Evolutionary conservation across 164 flowering plant species (phyloP), one percentile per base, ranked within the genome.

Genomic region (Nymphaea colorata): DNA sequence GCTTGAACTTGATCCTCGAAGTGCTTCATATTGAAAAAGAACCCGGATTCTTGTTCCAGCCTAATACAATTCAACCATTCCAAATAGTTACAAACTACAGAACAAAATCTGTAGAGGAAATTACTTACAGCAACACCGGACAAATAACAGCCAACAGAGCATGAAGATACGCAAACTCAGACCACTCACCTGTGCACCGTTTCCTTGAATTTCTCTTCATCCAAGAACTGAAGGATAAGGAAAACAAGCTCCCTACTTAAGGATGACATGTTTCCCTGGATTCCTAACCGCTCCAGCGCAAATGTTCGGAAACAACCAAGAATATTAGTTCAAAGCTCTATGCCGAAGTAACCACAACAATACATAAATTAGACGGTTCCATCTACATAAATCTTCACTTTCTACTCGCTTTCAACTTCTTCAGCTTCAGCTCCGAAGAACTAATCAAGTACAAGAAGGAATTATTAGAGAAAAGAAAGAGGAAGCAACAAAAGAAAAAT

Each of bases 251-350:
- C 90, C 73, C 90, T 79, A 68, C 90, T 84, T 64, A 84, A 75
- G 44, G 90, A 86, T 62, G 87, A 82, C 90, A 86, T 86, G n/a
- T 81, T 77, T 70, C 84, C 90, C 69, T 25, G 81, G 83, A 64
- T 75, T 64, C 68, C 88, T 88, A 78, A 84, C 69, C 85, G 83
- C 87, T 86, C 91, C 88, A 86, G 91, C 68, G 80, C 82, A 83
- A 83, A 78, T 44, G 71, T 74, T 62, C 61, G 66, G 44, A 55
- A 45, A 62, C 65, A 55, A 63, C 61, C 25, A 36, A 36, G 16
- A 25, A 25, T 0, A 25, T 25, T 25, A 25, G 36, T 25, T 25
- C 36, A 25, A 25, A 25, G 36, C 36, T 1, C 36, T 25, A 25
- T 25, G 36, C 36, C 36, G 36, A 25, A 25, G 36, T 25, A 25